These are phyloP conservation scores for Colletotrichum tabaci DNA, from an alignment of 2,329 filamentous ascomycete genomes.

Conservation along the genomic window DNA sequence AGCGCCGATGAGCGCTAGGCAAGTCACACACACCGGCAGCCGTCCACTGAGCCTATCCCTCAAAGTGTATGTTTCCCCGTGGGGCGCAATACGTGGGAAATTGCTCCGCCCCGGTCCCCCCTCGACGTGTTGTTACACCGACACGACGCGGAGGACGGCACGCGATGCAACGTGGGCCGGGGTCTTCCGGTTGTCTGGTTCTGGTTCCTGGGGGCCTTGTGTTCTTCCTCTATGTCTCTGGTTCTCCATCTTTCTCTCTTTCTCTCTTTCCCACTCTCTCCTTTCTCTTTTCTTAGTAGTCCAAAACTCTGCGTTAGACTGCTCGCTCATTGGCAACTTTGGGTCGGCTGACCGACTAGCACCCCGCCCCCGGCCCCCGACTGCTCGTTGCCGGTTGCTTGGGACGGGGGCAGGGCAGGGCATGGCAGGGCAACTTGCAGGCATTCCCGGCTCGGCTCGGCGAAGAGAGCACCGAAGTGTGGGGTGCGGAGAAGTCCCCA, in stretches of 20 bases:
- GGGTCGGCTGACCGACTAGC: background rate
- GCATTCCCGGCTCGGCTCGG: constrained; percentile 20
- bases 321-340: background rate
- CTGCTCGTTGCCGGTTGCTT: background rate
- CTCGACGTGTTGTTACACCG: constrained; percentile 37
- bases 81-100: constrained; percentile 23
- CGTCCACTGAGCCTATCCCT: background rate
- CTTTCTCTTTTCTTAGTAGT: background rate
- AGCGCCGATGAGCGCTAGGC: background rate
- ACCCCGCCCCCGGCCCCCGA: no score
- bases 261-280: no score
- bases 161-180: background rate
- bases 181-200: background rate
- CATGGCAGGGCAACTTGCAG: background rate
- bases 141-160: constrained; percentile 18
- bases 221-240: background rate
- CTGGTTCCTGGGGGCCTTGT: background rate
- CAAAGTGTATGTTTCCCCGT: background rate
- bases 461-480: constrained; percentile 19
- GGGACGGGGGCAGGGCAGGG: background rate
- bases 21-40: background rate
- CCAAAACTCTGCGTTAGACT: background rate
- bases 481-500: constrained; percentile 23
- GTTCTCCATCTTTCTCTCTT: no score
- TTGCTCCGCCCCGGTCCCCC: constrained; percentile 12